Evolutionary conservation across 345 rosid genomes (phyloP).

Genomic region (Conringia planisiliqua): DNA sequence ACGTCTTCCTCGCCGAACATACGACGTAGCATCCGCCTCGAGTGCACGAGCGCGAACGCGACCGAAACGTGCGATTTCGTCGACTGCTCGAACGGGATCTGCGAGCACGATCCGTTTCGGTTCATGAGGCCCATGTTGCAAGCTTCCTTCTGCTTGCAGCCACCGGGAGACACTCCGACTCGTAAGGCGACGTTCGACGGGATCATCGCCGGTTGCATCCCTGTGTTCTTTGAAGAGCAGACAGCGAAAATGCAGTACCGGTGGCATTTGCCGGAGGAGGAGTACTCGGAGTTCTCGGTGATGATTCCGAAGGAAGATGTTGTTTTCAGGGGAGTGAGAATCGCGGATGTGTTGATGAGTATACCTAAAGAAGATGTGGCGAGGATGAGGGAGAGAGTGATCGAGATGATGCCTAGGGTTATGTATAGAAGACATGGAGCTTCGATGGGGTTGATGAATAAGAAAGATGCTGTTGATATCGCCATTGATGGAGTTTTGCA

Average conservation of each 20-base stretch:
- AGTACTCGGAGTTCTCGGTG: constrained; percentile 56
- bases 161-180: constrained; percentile 89
- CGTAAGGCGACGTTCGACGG: constrained; percentile 81
- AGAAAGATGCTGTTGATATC: constrained; percentile 83
- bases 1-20: constrained; percentile 55
- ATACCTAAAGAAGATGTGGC: constrained; percentile 58
- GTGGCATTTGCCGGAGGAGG: constrained; percentile 70
- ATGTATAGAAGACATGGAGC: constrained; percentile 82
- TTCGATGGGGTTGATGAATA: constrained; percentile 50
- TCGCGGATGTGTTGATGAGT: constrained; percentile 64
- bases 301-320: constrained; percentile 80
- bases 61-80: constrained; percentile 55
- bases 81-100: constrained; percentile 84
- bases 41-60: constrained; percentile 45
- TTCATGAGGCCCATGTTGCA: constrained; percentile 80
- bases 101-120: constrained; percentile 84
- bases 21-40: constrained; percentile 74
- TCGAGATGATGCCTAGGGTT: constrained; percentile 69
- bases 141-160: constrained; percentile 80
- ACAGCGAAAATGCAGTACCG: constrained; percentile 65
- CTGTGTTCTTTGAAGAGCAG: constrained; percentile 86
- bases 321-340: constrained; percentile 60
- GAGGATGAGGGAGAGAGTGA: constrained; percentile 65
- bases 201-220: constrained; percentile 82
- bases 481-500: constrained; percentile 67